Evolutionary conservation across 352 stramenopile species (phyloP).

Genomic region (Pythium aquatile): DNA sequence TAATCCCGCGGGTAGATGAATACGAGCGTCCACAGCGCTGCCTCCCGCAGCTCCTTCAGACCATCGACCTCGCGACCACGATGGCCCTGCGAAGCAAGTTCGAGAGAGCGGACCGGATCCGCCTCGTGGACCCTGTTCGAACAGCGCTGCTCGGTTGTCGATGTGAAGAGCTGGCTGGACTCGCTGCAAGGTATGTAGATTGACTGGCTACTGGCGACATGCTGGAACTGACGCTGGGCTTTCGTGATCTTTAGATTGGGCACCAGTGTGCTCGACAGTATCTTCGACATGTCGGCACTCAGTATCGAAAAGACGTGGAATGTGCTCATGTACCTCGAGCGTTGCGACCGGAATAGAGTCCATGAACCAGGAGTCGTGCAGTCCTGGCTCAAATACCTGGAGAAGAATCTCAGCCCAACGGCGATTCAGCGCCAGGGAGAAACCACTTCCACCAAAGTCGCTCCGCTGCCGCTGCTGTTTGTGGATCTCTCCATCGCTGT

Average conservation of each 20-base stretch:
- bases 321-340: no score
- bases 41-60: not conserved
- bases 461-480: no score
- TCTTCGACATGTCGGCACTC: not conserved
- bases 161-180: not conserved
- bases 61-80: not conserved
- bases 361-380: no score
- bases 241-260: not conserved
- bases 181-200: not conserved
- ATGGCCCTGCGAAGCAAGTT: not conserved
- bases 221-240: not conserved
- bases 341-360: no score
- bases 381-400: no score
- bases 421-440: no score
- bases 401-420: no score
- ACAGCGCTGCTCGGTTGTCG: not conserved
- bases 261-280: not conserved
- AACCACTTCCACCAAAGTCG: no score
- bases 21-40: not conserved
- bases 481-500: no score
- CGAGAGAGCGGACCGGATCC: not conserved
- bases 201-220: not conserved
- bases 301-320: no score
- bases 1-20: not conserved
- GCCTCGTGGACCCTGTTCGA: not conserved